phyloP scores from a whole-genome alignment of 352 stramenopile species.

The Globisporangium barbulae region DNA sequence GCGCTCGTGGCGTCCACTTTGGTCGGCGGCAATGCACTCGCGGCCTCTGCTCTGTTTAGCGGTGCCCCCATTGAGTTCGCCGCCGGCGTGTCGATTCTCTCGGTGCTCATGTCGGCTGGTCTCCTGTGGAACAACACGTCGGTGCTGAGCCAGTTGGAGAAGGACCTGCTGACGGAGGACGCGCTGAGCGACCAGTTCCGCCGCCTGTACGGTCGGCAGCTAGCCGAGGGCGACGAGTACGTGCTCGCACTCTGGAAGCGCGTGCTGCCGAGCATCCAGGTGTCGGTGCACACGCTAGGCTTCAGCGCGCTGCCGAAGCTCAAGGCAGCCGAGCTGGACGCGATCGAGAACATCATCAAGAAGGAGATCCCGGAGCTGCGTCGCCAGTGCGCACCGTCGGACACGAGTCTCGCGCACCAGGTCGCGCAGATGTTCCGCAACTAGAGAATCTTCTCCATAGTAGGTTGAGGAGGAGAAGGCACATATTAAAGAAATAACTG shows the following conservation, averaged over 20 bases:
- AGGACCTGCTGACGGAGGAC: conserved; percentile 82
- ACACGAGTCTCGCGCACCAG: conserved; percentile 83
- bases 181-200: conserved; percentile 92
- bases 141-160: conserved; percentile 83
- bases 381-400: conserved; percentile 72
- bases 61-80: conserved; percentile 80
- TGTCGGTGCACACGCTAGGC: conserved; percentile 84
- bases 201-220: conserved; percentile 91
- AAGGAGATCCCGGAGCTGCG: conserved; percentile 89
- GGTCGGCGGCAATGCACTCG: conserved; percentile 72
- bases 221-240: conserved; percentile 98
- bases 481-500: not conserved
- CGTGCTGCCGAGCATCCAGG: conserved; percentile 79
- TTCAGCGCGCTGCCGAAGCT: conserved; percentile 86
- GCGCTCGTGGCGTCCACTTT: conserved; percentile 59
- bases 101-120: conserved; percentile 74
- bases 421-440: conserved; percentile 81
- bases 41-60: conserved; percentile 74
- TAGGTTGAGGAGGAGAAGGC: no score
- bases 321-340: conserved; percentile 72
- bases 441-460: conserved; percentile 22
- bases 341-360: conserved; percentile 88
- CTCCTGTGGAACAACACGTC: conserved; percentile 90
- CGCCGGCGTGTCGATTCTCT: conserved; percentile 72
- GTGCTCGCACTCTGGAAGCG: conserved; percentile 93